Percentiles rank a stretch among this genome's conserved stretches.
These are phyloP conservation scores for Orbilia oligospora DNA, from an alignment of 2,329 filamentous ascomycete genomes.

Conservation along the genomic window DNA sequence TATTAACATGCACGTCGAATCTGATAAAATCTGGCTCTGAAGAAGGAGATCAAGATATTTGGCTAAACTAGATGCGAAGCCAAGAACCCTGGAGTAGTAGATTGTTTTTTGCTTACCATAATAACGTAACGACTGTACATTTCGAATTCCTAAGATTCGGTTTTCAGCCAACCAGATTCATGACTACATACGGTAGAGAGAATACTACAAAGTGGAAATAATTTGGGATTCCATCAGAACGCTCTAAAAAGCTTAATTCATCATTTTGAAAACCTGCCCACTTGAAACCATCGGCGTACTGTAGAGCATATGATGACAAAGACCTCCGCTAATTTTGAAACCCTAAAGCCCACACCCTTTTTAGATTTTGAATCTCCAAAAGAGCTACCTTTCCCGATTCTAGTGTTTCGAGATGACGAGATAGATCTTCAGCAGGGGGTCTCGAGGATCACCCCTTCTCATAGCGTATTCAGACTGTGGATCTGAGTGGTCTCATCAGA, in stretches of 20 bases:
- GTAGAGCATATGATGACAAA: background rate
- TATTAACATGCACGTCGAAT: too few species aligned
- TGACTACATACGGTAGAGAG: too few species aligned
- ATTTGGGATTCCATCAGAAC: background rate
- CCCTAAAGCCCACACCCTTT: conserved; percentile 43
- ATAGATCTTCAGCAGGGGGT: background rate
- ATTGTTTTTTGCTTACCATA: too few species aligned
- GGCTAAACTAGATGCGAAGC: too few species aligned
- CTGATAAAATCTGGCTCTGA: too few species aligned
- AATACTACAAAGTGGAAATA: too few species aligned
- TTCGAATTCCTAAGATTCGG: too few species aligned
- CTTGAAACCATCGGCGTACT: background rate
- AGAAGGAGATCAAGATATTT: too few species aligned
- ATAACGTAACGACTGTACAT: too few species aligned
- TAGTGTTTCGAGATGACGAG: background rate
- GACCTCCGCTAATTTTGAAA: background rate
- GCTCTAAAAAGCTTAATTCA: background rate
- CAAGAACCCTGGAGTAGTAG: too few species aligned
- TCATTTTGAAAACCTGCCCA: background rate
- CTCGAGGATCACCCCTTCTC: background rate
- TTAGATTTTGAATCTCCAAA: conserved; percentile 60
- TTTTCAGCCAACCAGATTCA: too few species aligned
- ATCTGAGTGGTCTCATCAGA: too few species aligned
- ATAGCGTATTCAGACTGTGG: background rate
- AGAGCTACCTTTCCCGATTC: conserved; percentile 56